Base-by-base conservation (phyloP, 2,329 filamentous ascomycete species). In the Ilyonectria mors-panacis region DNA sequence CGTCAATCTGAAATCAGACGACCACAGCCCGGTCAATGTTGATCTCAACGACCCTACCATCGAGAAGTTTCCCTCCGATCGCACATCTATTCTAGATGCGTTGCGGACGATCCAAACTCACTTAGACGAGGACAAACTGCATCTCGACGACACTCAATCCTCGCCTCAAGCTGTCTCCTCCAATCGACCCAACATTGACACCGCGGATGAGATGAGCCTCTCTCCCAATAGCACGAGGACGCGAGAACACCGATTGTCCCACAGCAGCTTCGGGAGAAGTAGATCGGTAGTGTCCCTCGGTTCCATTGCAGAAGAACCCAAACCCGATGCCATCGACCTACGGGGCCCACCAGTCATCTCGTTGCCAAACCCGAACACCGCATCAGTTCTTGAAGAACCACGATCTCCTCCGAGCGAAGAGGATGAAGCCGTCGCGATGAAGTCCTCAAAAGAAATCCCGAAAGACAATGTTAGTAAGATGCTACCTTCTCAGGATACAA, bases 21-120 rank as follows among this genome's bases (percentile, higher is more conserved):
- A 71, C 8, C 65, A 68, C 30, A 69, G 65, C 28, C 42, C 57
- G 13, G 66, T 63, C 13, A 63, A 75, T 10, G 51, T 75, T 28
- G 85, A 86, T 54, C 66, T 83, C 2, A 80, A 83, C 53, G 85
- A 87, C 56, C 85, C 85, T 1, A 85, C 82, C 0, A 75, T 87
- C 9, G 85, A 87, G 67, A 78, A 74, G 19, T 86, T 87, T 68
- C 85, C 85, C 2, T 85, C 81, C 1, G 82, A 82, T 57, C 79
- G 80, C 17, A 77, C 79, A 0, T 83, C 82, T 6, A 85, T 87
- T 56, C 75, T 87, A 13, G 80, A 83, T 54, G 79, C 82, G 1
- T 78, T 87, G 15, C 82, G 83, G 7, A 83, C 82, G 58, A 81
- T 87, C 15, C 82, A 83, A 63, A 85, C 83, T 0, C 81, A 83